Evolutionary conservation across 139 green algal genomes (phyloP), one percentile per base, ranked within the genome.

Genomic region (Auxenochlorella pyrenoidosa): DNA sequence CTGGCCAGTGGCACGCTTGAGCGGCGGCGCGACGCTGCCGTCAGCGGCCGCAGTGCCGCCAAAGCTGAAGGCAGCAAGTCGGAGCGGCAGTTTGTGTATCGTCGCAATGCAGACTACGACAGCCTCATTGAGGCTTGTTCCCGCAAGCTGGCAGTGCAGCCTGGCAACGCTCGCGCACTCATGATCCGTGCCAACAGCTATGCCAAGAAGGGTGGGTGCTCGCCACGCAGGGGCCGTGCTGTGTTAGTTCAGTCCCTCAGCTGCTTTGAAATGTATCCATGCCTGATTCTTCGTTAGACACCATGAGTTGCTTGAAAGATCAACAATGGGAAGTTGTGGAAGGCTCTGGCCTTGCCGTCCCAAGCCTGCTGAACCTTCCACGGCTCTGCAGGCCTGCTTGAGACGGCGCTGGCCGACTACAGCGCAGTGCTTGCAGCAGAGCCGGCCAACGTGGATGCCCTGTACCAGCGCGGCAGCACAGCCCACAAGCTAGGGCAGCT

Each of bases 391-490:
- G 82, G 68, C 15, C 34, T 84, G 44, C 63, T 75, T 43, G 47
- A 88, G 78, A 44, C 79, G 43, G 92, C 93, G 4, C 15, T 89
- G 3, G 51, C 54, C 5, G 92, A 95, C 75, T 93, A 92, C 70
- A 86, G 47, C 32, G 47, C 79, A 36, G 89, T 95, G n/a, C 82
- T 97, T 58, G 51, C 81, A 36, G 34, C 92, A 47, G 91, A 95
- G n/a, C 81, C 90, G 10, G 51, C 83, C 16, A 81, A 95, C 60
- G 89, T 94, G 40, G 95, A 98, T 77, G 95, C 95, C 0, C 83
- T 91, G 4, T 97, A 94, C 79, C 91, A 94, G n/a, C 83, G 91
- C 34, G 94, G 94, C 24, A 87, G 78, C 15, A 87, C 94, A 2
- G 76, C 88, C 71, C 89, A 95, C 76, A 94, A 94, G 88, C 83